A percentile compares a stretch with the other conserved stretches of the same genome.
phyloP scores from a whole-genome alignment of 2,329 filamentous ascomycete species.

The Beauveria sp. region DNA sequence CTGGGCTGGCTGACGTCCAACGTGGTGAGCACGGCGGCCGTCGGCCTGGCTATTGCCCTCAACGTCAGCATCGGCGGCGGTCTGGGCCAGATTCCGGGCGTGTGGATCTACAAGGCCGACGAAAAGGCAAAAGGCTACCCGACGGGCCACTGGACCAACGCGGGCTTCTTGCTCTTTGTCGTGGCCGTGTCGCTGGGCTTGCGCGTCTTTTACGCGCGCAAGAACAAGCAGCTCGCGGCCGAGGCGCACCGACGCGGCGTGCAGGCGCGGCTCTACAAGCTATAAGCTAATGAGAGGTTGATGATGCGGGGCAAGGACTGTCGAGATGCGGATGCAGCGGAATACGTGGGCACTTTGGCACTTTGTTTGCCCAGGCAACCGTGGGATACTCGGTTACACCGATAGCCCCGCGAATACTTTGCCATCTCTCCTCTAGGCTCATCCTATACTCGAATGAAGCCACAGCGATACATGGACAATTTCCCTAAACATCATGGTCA shows the following conservation, averaged over 20 bases:
- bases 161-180: slow-evolving; percentile 51
- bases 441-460: no score
- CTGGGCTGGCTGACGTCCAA: slow-evolving; percentile 66
- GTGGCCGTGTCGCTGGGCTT: slow-evolving; percentile 46
- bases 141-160: slow-evolving; percentile 63
- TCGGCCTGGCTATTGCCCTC: slow-evolving; percentile 61
- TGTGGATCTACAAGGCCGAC: slow-evolving; percentile 64
- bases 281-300: slow-evolving; percentile 16
- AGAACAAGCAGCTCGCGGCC: slow-evolving; percentile 30
- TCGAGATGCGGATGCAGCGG: fast-evolving
- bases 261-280: slow-evolving; percentile 33
- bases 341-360: no score
- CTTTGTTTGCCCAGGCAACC: no score
- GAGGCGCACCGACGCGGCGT: slow-evolving; percentile 24
- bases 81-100: slow-evolving; percentile 62
- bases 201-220: slow-evolving; percentile 47
- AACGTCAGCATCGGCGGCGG: slow-evolving; percentile 61
- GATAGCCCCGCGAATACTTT: no score
- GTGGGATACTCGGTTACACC: no score
- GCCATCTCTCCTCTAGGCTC: no score
- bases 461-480: no score
- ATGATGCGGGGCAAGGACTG: no score
- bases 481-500: no score
- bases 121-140: slow-evolving; percentile 54
- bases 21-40: slow-evolving; percentile 55